phyloP scores from a whole-genome alignment of 176 grass and related monocot genomes.

The Alloteropsis semialata region DNA sequence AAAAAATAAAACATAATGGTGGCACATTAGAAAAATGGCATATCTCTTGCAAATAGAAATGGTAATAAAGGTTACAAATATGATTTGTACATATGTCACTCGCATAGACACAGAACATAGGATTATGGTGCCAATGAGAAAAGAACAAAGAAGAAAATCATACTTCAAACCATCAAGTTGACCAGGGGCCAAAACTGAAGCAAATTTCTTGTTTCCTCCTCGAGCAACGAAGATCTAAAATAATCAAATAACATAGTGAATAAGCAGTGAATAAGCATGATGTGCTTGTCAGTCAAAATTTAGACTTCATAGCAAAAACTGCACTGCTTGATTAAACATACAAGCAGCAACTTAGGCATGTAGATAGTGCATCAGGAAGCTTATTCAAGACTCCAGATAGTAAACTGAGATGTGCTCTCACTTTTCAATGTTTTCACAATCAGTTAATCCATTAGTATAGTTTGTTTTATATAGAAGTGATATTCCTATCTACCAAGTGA shows the following conservation, averaged over 20 bases:
- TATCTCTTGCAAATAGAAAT: not conserved
- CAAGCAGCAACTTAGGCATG: not conserved
- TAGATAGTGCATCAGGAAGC: not conserved
- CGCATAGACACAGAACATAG: not conserved
- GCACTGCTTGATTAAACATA: not conserved
- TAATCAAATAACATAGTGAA: conserved; percentile 6
- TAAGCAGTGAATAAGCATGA: not conserved
- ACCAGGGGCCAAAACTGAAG: conserved; percentile 87
- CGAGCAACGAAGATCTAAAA: conserved; percentile 84
- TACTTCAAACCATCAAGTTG: conserved; percentile 86
- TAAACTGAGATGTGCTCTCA: conserved; percentile 1
- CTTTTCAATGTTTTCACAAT: not conserved
- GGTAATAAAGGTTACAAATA: not conserved
- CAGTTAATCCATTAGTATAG: not conserved
- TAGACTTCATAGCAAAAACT: not conserved
- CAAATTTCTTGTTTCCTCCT: conserved; percentile 83
- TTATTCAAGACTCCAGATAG: not conserved
- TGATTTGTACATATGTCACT: not conserved
- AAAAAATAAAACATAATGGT: conserved; percentile 2
- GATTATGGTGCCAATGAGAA: conserved; percentile 12
- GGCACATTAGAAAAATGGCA: not conserved
- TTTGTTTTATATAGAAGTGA: not conserved
- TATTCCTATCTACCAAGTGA: not conserved
- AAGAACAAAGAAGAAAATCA: conserved; percentile 14
- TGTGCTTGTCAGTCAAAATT: not conserved